These are phyloP conservation scores for Septoria petroselini DNA, from an alignment of 2,329 filamentous ascomycete species.

Conservation along the genomic window DNA sequence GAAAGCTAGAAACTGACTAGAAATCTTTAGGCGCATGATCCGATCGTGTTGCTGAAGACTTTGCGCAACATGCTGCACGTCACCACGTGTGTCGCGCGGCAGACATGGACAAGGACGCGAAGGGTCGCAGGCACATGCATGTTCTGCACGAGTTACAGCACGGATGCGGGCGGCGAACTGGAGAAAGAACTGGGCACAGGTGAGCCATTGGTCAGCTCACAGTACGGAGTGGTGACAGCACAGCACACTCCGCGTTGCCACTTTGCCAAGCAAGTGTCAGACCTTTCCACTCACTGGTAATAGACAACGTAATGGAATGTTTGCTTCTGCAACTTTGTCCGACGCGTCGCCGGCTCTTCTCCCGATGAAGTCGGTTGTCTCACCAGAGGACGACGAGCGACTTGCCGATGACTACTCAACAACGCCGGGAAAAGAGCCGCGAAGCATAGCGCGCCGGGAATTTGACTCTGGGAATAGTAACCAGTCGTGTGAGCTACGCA, in stretches of 20 bases:
- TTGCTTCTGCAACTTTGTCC: neutral
- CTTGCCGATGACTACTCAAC: neutral
- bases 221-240: too few relatives aligned
- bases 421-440: neutral
- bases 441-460: neutral
- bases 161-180: neutral
- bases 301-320: too few relatives aligned
- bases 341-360: neutral
- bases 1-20: slow-evolving; percentile 8
- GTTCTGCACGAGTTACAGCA: neutral
- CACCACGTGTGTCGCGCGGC: neutral
- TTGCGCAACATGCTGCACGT: neutral
- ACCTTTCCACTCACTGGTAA: too few relatives aligned
- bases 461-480: too few relatives aligned
- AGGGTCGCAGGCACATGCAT: neutral
- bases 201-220: too few relatives aligned
- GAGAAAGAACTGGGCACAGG: too few relatives aligned
- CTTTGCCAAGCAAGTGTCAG: neutral
- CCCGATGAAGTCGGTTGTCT: neutral
- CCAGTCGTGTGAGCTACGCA: too few relatives aligned
- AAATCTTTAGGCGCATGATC: neutral
- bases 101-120: neutral
- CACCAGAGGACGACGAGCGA: neutral
- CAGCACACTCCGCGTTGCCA: neutral
- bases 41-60: neutral